phyloP scores from a whole-genome alignment of 441 rosid species.

The Syzygium malaccense region DNA sequence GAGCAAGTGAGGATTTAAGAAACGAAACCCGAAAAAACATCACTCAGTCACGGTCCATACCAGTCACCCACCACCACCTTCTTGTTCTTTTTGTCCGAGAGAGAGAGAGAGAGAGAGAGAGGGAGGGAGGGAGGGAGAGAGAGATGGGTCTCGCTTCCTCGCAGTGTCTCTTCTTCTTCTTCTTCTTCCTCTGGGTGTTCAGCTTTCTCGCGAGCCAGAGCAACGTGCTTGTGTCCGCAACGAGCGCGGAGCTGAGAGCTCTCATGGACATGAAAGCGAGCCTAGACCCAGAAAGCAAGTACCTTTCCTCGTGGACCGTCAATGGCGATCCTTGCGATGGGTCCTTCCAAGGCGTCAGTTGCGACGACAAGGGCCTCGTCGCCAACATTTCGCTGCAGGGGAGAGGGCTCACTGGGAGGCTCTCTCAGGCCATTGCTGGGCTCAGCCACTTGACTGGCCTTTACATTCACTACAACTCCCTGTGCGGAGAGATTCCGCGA shows the following conservation, averaged over 20 bases:
- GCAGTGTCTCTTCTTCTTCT: neutral
- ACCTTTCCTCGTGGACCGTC: constrained; percentile 69
- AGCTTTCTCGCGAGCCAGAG: neutral
- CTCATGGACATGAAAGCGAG: constrained; percentile 71
- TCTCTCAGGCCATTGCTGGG: constrained; percentile 56
- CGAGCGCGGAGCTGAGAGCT: constrained; percentile 28
- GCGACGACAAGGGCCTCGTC: constrained; percentile 60
- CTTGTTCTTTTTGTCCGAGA: neutral
- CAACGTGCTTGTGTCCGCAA: neutral
- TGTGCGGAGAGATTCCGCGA: constrained; percentile 61
- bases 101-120: neutral
- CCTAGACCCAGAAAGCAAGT: constrained; percentile 60
- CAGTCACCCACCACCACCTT: neutral
- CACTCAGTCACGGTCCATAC: neutral
- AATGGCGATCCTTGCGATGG: constrained; percentile 51
- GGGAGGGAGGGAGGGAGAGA: neutral
- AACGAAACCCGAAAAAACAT: neutral
- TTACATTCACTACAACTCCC: constrained; percentile 83
- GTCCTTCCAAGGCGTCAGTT: constrained; percentile 74
- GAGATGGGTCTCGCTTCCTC: neutral
- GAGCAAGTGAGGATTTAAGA: neutral
- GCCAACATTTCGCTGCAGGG: constrained; percentile 93
- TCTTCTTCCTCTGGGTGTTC: neutral
- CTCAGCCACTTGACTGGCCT: constrained; percentile 72
- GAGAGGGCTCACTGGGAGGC: constrained; percentile 59